Evolutionary conservation across 768 basidiomycete species (phyloP).

Genomic region (Mycena venus): DNA sequence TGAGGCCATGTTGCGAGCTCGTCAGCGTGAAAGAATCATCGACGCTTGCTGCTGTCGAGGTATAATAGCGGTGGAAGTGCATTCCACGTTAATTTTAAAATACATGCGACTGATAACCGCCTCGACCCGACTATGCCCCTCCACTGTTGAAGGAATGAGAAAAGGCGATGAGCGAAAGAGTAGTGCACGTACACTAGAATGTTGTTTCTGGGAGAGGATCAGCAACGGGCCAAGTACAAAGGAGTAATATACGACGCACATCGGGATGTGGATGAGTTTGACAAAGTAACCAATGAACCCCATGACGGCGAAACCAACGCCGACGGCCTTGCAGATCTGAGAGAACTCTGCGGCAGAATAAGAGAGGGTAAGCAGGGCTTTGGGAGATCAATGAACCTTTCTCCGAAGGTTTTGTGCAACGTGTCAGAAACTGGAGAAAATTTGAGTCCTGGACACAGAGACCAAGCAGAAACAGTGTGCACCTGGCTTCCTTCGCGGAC

Average conservation of each 20-base stretch:
- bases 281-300: slow-evolving; percentile 99
- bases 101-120: slow-evolving; percentile 39
- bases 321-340: slow-evolving; percentile 96
- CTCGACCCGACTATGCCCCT: slow-evolving; percentile 67
- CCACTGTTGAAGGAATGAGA: slow-evolving; percentile 65
- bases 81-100: slow-evolving; percentile 32
- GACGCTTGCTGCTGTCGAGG: background rate
- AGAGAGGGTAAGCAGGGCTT: background rate
- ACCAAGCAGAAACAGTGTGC: slow-evolving; percentile 37
- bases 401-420: slow-evolving; percentile 97
- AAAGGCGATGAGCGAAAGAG: background rate
- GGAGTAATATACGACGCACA: slow-evolving; percentile 68
- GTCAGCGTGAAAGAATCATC: background rate
- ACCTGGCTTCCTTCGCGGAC: slow-evolving; percentile 95
- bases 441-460: slow-evolving; percentile 15
- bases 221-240: slow-evolving; percentile 29
- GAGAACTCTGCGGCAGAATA: slow-evolving; percentile 77
- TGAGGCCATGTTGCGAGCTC: background rate
- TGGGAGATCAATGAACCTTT: slow-evolving; percentile 80
- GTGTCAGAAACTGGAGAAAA: slow-evolving; percentile 84
- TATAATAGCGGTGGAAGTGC: slow-evolving; percentile 7
- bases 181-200: slow-evolving; percentile 89
- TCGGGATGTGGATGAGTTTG: slow-evolving; percentile 98
- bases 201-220: slow-evolving; percentile 78
- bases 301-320: slow-evolving; percentile 98